Percentiles rank a stretch among this genome's conserved stretches.
Conservation (phyloP, 2,329 filamentous ascomycete species). For the Alternaria sp. region DNA sequence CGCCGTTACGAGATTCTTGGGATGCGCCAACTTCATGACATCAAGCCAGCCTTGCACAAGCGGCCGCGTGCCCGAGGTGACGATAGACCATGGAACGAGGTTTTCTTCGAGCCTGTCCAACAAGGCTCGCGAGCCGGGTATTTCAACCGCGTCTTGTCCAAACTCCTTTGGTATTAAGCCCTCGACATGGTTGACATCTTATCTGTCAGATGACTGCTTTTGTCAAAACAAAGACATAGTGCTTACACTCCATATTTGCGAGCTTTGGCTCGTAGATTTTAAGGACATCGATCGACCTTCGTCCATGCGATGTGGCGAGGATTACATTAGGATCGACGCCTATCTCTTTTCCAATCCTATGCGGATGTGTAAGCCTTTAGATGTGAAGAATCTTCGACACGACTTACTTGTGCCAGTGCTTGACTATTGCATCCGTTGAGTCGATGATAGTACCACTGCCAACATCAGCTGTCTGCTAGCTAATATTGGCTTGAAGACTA, state of each 20-base stretch:
- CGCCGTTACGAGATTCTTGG: constrained; percentile 58
- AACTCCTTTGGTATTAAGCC: constrained; percentile 78
- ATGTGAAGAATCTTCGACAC: background rate
- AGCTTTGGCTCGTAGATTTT: constrained; percentile 81
- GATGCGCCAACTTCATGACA: constrained; percentile 58
- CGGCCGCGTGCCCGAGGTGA: constrained; percentile 60
- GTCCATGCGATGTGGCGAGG: constrained; percentile 88
- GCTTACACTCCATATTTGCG: constrained; percentile 92
- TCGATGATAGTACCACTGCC: constrained; percentile 80
- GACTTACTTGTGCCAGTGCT: constrained; percentile 76
- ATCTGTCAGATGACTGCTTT: background rate
- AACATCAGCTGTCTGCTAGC: constrained; percentile 14
- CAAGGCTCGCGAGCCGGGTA: constrained; percentile 80
- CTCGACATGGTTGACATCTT: constrained; percentile 84
- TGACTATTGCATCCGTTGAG: constrained; percentile 77
- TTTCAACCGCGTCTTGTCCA: constrained; percentile 81
- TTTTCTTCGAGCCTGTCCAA: constrained; percentile 71
- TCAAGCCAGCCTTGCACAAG: constrained; percentile 62
- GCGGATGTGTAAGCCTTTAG: constrained; percentile 17
- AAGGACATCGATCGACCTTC: constrained; percentile 87
- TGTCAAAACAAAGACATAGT: background rate
- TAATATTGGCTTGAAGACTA: background rate
- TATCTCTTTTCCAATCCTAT: constrained; percentile 81
- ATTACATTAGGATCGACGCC: constrained; percentile 86
- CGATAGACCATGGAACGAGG: constrained; percentile 83